phyloP scores from a whole-genome alignment of 2,329 filamentous ascomycete species.

The Colletotrichum liaoningense region DNA sequence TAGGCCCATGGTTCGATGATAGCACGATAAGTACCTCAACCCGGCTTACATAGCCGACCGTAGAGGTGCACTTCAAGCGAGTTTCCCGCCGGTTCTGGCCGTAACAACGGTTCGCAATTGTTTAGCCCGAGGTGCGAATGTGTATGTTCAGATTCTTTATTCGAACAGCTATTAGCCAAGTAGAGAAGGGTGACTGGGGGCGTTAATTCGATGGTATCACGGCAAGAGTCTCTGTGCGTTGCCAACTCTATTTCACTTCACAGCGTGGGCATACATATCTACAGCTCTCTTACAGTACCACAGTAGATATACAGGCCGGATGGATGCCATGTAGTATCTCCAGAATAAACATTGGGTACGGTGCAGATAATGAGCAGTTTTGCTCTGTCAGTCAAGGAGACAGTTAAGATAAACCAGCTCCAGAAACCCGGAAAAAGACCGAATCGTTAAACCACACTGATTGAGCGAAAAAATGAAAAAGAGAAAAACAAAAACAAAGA shows the following conservation, averaged over 20 bases:
- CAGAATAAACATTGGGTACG: neutral
- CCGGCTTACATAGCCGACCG: slow-evolving; percentile 8
- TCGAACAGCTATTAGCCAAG: neutral
- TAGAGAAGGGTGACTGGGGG: neutral
- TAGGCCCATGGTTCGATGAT: slow-evolving; percentile 25
- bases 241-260: neutral
- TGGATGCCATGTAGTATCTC: neutral
- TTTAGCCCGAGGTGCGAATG: slow-evolving; percentile 14
- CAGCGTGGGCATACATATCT: neutral
- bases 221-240: neutral
- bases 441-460: neutral
- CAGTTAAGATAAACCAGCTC: neutral
- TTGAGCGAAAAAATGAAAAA: neutral
- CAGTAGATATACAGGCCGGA: no score
- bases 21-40: slow-evolving; percentile 24
- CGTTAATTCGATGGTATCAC: neutral
- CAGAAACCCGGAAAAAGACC: neutral
- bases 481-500: neutral
- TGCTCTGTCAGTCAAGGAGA: neutral
- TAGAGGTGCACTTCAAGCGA: slow-evolving; percentile 10
- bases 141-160: neutral
- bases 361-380: neutral
- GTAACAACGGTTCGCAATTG: neutral
- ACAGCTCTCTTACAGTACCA: neutral
- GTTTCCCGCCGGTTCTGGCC: slow-evolving; percentile 19